These are phyloP conservation scores for Quercus rubra DNA, from an alignment of 306 rosid genomes.

Conservation along the genomic window DNA sequence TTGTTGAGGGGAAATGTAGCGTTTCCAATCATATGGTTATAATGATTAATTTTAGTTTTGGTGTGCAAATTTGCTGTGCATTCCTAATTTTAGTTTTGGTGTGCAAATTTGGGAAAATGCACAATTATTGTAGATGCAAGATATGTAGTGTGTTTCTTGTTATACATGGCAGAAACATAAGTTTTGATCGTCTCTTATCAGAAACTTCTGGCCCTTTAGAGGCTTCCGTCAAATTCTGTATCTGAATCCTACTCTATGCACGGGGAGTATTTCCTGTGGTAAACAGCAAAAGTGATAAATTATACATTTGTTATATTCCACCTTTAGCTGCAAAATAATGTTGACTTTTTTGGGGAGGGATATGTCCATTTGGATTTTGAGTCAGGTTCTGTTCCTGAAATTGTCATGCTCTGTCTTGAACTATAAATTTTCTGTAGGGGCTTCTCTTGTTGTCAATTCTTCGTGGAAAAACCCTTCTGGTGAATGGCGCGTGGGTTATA, in stretches of 20 bases:
- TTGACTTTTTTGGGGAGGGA: neutral
- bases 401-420: constrained; percentile 21
- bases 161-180: neutral
- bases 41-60: neutral
- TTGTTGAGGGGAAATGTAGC: neutral
- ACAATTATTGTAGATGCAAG: neutral
- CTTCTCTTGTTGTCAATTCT: constrained; percentile 64
- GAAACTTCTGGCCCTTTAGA: neutral
- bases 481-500: constrained; percentile 94
- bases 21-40: no score
- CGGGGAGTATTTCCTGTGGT: neutral
- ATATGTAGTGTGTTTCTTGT: neutral
- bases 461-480: constrained; percentile 97
- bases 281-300: neutral
- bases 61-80: neutral
- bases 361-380: neutral
- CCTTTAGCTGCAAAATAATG: neutral
- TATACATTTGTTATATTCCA: neutral
- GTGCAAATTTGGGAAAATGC: neutral
- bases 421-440: constrained; percentile 48
- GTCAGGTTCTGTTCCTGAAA: neutral
- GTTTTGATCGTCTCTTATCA: neutral
- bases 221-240: neutral
- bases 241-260: neutral
- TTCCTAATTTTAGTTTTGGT: neutral